Conservation (phyloP, 257 asterid genomes). For the Capsicum baccatum region DNA sequence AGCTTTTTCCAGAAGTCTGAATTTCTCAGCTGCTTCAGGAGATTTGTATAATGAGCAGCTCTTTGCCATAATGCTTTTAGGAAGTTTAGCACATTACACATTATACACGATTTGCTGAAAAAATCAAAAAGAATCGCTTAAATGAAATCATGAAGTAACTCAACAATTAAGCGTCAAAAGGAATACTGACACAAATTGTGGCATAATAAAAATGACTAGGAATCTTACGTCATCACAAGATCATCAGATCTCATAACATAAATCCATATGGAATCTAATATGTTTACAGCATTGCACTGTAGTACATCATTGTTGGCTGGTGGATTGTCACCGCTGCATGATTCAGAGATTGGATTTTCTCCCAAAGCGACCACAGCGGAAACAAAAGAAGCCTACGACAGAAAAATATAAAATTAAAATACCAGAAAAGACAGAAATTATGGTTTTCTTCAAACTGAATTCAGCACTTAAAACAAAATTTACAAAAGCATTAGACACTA, state of each 20-base stretch:
- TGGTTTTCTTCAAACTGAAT: not conserved
- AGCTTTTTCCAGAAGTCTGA: constrained; percentile 78
- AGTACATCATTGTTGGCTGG: constrained; percentile 45
- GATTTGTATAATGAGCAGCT: constrained; percentile 76
- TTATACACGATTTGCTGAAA: constrained; percentile 64
- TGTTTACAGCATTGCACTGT: constrained; percentile 50
- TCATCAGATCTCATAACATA: constrained; percentile 61
- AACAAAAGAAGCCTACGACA: constrained; percentile 86
- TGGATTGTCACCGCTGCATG: constrained; percentile 38
- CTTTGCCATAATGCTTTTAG: constrained; percentile 95
- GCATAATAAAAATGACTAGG: constrained; percentile 25
- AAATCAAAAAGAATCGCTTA: constrained; percentile 5
- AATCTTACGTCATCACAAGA: constrained; percentile 63
- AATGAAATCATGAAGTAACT: constrained; percentile 30
- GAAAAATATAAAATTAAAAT: not conserved
- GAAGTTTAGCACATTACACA: constrained; percentile 64
- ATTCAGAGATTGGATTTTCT: constrained; percentile 47
- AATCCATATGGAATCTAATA: constrained; percentile 54
- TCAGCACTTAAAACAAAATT: not conserved
- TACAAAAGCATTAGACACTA: not conserved
- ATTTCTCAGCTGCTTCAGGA: constrained; percentile 64
- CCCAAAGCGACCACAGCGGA: constrained; percentile 52
- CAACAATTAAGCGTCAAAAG: not conserved
- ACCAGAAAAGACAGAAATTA: not conserved
- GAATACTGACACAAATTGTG: not conserved